These are phyloP conservation scores for Candida mesenterica DNA, from an alignment of 1,139 yeast species.

Conservation along the genomic window DNA sequence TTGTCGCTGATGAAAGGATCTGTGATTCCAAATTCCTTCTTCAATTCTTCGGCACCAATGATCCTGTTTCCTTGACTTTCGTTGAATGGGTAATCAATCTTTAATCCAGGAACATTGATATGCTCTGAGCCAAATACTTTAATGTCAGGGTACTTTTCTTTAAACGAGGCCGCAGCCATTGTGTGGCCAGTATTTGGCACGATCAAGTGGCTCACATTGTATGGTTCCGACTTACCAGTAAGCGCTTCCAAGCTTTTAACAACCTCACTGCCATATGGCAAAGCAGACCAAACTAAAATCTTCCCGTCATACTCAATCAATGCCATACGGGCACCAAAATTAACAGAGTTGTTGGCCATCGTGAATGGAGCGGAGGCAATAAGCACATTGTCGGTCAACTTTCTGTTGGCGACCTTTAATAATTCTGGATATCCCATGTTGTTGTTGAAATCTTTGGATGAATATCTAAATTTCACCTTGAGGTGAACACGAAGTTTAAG, in stretches of 20 bases:
- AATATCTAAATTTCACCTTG: too few species aligned
- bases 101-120: slow-evolving; percentile 19
- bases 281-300: slow-evolving; percentile 58
- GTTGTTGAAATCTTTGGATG: too few species aligned
- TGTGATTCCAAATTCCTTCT: slow-evolving; percentile 23
- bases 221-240: slow-evolving; percentile 23
- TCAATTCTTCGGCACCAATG: slow-evolving; percentile 20
- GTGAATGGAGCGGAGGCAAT: slow-evolving; percentile 50
- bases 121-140: slow-evolving; percentile 51
- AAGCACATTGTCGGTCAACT: slow-evolving; percentile 42
- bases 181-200: slow-evolving; percentile 58
- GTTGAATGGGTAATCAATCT: slow-evolving; percentile 33
- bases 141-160: slow-evolving; percentile 42
- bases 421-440: too few species aligned
- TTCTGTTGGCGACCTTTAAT: slow-evolving; percentile 36
- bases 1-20: slow-evolving; percentile 18
- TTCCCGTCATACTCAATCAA: slow-evolving; percentile 37
- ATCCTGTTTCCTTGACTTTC: slow-evolving; percentile 19
- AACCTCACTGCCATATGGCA: slow-evolving; percentile 56
- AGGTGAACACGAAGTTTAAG: too few species aligned
- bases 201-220: slow-evolving; percentile 41
- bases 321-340: slow-evolving; percentile 63
- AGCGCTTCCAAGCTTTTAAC: slow-evolving; percentile 36
- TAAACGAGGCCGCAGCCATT: slow-evolving; percentile 55
- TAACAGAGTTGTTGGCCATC: slow-evolving; percentile 35